Evolutionary conservation across 257 asterid species (phyloP).

Genomic region (Craterostigma plantagineum): DNA sequence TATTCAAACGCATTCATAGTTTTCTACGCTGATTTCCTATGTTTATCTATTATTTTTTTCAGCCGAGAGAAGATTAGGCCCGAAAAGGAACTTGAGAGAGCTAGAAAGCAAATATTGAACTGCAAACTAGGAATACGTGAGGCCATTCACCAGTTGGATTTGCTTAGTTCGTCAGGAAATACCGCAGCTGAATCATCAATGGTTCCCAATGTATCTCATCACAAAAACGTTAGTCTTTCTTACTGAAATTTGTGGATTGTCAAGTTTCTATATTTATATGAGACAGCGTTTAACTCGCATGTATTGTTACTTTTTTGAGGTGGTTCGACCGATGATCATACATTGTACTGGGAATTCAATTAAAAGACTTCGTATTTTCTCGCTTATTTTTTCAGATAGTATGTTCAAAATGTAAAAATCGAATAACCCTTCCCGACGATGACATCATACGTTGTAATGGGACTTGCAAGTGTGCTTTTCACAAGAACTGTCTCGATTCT

Average conservation of each 20-base stretch:
- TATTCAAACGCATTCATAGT: conserved; percentile 5
- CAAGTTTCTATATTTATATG: conserved; percentile 3
- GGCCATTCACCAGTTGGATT: conserved; percentile 66
- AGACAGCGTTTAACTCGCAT: not conserved
- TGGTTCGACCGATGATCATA: no score
- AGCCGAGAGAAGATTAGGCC: conserved; percentile 96
- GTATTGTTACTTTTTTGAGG: no score
- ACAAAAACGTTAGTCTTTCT: conserved; percentile 50
- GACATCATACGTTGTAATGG: conserved; percentile 95
- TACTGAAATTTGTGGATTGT: conserved; percentile 2
- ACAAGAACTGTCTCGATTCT: conserved; percentile 88
- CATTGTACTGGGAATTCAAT: no score
- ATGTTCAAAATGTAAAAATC: conserved; percentile 79
- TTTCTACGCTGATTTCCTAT: conserved; percentile 9
- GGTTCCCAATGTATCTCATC: conserved; percentile 90
- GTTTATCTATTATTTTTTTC: conserved; percentile 12
- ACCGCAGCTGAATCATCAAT: conserved; percentile 35
- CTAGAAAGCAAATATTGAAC: conserved; percentile 58
- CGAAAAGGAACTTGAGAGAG: conserved; percentile 73
- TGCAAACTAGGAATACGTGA: conserved; percentile 96
- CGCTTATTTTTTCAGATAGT: conserved; percentile 40
- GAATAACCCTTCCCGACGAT: conserved; percentile 70
- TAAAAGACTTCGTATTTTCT: conserved; percentile 10
- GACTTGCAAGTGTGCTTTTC: conserved; percentile 88
- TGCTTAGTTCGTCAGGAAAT: conserved; percentile 67